A percentile compares a stretch with the other conserved stretches of the same genome.
These are phyloP conservation scores for Aegilops speltoides DNA, from an alignment of 176 grass and related monocot genomes.

Conservation along the genomic window DNA sequence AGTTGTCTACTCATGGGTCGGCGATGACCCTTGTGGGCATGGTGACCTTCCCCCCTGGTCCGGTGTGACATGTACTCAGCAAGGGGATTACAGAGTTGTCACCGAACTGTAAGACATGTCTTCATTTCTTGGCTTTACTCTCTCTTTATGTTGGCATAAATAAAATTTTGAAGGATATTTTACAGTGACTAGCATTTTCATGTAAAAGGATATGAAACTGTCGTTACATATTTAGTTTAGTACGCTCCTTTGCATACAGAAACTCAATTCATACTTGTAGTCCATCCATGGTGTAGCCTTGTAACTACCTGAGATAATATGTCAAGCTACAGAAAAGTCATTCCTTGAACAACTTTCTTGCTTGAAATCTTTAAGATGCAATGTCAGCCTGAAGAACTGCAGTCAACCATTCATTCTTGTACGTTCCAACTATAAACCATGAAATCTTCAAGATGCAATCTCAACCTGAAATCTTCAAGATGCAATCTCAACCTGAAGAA, in stretches of 20 bases:
- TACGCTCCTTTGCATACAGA: not conserved
- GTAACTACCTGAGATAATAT: not conserved
- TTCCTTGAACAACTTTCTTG: not conserved
- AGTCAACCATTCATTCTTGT: not conserved
- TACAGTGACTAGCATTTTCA: not conserved
- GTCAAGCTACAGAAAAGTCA: not conserved
- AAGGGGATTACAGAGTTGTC: constrained; percentile 96
- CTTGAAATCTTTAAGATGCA: not conserved
- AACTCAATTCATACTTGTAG: not conserved
- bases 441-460: not conserved
- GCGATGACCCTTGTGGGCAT: constrained; percentile 93
- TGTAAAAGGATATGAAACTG: not conserved
- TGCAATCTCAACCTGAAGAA: constrained; percentile 8
- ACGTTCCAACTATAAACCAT: not conserved
- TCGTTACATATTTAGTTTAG: not conserved
- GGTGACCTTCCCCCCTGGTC: constrained; percentile 96
- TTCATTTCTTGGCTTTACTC: constrained; percentile 10
- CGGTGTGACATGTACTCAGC: constrained; percentile 91
- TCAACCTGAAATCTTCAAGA: not conserved
- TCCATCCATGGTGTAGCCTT: not conserved
- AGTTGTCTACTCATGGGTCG: constrained; percentile 97
- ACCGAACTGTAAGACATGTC: constrained; percentile 76
- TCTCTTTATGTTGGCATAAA: not conserved
- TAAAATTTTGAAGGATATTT: not conserved
- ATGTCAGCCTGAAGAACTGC: not conserved